Base-by-base conservation (phyloP, 345 rosid genomes). In the Salix udensis region DNA sequence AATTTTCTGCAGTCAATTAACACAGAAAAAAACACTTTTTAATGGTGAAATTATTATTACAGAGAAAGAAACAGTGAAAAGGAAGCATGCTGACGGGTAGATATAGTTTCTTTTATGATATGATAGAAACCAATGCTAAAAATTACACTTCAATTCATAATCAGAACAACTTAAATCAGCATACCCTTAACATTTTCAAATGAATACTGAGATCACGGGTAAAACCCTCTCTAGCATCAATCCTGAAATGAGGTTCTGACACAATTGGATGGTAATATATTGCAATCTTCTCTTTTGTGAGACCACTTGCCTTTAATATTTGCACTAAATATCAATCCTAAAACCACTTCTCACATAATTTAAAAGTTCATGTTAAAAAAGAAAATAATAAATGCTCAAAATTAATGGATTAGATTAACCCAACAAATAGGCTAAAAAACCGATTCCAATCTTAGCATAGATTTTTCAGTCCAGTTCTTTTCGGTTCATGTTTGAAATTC, bases 191-290 rank as follows among this genome's bases (percentile, higher is more conserved):
- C 1, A 87, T 84, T 82, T 80, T 84, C 82, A 82, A 77, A 71
- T 86, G 82, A 82, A 77, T 77, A 61, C 81, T 74, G 55, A 86
- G 87, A 79, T 86, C 88, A 73, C 50, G 77, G 13, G 76, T 72
- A 71, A 86, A 86, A 77, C 85, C 85, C 50, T 82, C 87, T 71
- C 76, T 84, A 60, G 65, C 69, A 69, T 78, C 81, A 48, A 48
- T 71, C 39, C 77, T 79, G 78, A 86, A 86, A 68, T 37, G 52
- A 73, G 88, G 88, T 65, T 86, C 87, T 26, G 88, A 82, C 30
- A 75, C 75, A 48, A 84, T 86, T 36, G 88, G 85, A 72, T 82
- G 85, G 73, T 84, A 87, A 82, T 86, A 86, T 77, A 85, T 84
- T 50, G 81, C 82, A 55, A 84, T 84, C 76, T 78, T 80, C 73